A percentile compares a stretch with the other conserved stretches of the same genome.
Conservation (phyloP, 352 stramenopile species). For the Pythium coloratum region DNA sequence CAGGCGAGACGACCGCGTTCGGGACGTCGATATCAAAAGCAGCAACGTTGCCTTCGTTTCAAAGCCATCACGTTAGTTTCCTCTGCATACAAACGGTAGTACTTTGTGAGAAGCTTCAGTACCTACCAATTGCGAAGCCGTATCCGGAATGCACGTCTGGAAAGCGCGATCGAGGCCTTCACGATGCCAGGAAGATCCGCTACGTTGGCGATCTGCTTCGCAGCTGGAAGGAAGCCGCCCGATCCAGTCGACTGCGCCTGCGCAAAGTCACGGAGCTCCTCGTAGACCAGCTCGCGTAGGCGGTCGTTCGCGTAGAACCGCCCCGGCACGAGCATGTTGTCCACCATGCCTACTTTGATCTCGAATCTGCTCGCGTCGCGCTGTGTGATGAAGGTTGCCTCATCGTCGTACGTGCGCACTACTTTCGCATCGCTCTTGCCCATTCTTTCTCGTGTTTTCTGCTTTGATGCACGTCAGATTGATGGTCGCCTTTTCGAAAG, state of each 20-base stretch:
- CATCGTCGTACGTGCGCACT: slow-evolving; percentile 6
- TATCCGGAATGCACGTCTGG: slow-evolving; percentile 87
- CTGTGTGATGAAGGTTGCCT: slow-evolving; percentile 18
- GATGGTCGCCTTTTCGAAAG: neutral
- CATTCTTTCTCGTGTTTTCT: neutral
- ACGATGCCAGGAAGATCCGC: slow-evolving; percentile 83
- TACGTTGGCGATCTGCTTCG: slow-evolving; percentile 89
- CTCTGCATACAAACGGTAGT: neutral
- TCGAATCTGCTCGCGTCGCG: slow-evolving; percentile 40
- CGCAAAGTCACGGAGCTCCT: slow-evolving; percentile 52
- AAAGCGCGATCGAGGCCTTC: slow-evolving; percentile 57
- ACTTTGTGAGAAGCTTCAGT: no score
- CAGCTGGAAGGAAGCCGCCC: slow-evolving; percentile 67
- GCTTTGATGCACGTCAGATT: neutral
- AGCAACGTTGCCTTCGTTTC: neutral
- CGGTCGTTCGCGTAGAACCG: slow-evolving; percentile 74
- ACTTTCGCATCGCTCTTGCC: slow-evolving; percentile 9
- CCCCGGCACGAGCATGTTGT: slow-evolving; percentile 71
- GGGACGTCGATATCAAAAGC: neutral
- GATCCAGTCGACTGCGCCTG: slow-evolving; percentile 20
- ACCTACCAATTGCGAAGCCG: slow-evolving; percentile 87
- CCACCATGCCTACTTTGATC: slow-evolving; percentile 74
- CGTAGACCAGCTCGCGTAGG: slow-evolving; percentile 58
- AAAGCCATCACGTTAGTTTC: neutral
- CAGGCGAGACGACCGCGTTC: neutral